These are phyloP conservation scores for Monosporozyma servazzii DNA, from an alignment of 805 yeast genomes.

Conservation along the genomic window DNA sequence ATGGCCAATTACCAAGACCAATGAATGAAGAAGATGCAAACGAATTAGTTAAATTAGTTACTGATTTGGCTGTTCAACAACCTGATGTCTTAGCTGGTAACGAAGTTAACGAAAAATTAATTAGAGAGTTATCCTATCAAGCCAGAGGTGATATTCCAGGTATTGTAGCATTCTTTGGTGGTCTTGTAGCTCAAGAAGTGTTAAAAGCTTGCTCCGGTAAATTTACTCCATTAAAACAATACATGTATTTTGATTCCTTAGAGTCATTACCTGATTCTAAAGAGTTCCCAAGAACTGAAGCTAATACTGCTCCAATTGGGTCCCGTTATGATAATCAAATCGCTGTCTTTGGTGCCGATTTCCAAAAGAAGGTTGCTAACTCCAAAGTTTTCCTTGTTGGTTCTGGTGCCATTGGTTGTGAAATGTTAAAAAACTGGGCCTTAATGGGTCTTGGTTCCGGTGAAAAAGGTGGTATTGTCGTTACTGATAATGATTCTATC, in stretches of 20 bases:
- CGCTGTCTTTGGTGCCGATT: slow-evolving; percentile 82
- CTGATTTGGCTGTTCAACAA: slow-evolving; percentile 47
- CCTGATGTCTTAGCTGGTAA: slow-evolving; percentile 47
- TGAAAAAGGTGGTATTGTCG: slow-evolving; percentile 69
- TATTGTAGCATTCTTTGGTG: slow-evolving; percentile 83
- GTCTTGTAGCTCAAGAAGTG: slow-evolving; percentile 92
- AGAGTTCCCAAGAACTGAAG: slow-evolving; percentile 53
- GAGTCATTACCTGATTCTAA: slow-evolving; percentile 72
- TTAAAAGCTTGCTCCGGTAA: slow-evolving; percentile 92
- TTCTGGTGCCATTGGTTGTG: slow-evolving; percentile 98
- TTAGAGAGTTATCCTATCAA: slow-evolving; percentile 70
- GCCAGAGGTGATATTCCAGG: slow-evolving; percentile 91
- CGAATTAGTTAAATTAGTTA: slow-evolving; percentile 51
- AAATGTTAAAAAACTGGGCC: slow-evolving; percentile 97
- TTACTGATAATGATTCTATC: slow-evolving; percentile 86
- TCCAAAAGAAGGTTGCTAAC: slow-evolving; percentile 65
- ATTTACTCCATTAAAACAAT: slow-evolving; percentile 88
- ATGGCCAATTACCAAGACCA: slow-evolving; percentile 67
- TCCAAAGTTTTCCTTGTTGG: slow-evolving; percentile 86
- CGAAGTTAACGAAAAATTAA: slow-evolving; percentile 50
- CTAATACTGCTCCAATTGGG: slow-evolving; percentile 63
- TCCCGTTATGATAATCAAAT: slow-evolving; percentile 91
- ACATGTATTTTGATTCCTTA: slow-evolving; percentile 85
- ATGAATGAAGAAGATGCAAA: slow-evolving; percentile 64
- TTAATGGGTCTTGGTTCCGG: slow-evolving; percentile 93